Evolutionary conservation across 805 yeast species (phyloP), one percentile per base, ranked within the genome.

Genomic region (Candida sakaeoensis): DNA sequence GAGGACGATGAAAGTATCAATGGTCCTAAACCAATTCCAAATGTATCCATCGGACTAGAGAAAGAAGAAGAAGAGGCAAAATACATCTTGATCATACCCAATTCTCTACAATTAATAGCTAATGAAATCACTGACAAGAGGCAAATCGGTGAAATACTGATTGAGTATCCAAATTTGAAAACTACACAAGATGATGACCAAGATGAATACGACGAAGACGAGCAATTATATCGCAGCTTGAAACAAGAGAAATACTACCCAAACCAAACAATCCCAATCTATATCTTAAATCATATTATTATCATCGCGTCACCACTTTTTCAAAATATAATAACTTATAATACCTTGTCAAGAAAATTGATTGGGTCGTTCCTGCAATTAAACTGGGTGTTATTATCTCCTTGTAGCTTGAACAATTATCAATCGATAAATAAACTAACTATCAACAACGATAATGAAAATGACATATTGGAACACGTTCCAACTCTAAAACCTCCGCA

Each of bases 401-500:
- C 75, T 1, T 63, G 73, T 27, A 45, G 49, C 21, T 49, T 65
- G 42, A 57, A 63, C 44, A 60, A 65, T 41, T 52, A 51, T 34
- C 54, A 52, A 30, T 46, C 63, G 3, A 27, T 64, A 36, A 51
- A 52, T 45, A 51, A 53, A 44, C 40, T 60, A 49, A 39, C 50
- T 14, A 15, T 18, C 35, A 21, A 12, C 18, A 23, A n/a, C n/a
- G n/a, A n/a, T n/a, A n/a, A n/a, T n/a, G n/a, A n/a, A n/a, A n/a
- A n/a, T 2, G 29, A 26, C 5, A 2, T 39, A 7, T 17, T 47
- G 7, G 33, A 45, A 5, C 32, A 37, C 5, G 50, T 46, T 39
- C 69, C 57, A 17, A 46, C 49, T 8, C 57, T 82, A 39, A 60
- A 54, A 15, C 85, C 87, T 1, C 88, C 87, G 0, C 82, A 77